These are phyloP conservation scores for Trichothecium roseum DNA, from an alignment of 2,329 filamentous ascomycete genomes.

Conservation along the genomic window DNA sequence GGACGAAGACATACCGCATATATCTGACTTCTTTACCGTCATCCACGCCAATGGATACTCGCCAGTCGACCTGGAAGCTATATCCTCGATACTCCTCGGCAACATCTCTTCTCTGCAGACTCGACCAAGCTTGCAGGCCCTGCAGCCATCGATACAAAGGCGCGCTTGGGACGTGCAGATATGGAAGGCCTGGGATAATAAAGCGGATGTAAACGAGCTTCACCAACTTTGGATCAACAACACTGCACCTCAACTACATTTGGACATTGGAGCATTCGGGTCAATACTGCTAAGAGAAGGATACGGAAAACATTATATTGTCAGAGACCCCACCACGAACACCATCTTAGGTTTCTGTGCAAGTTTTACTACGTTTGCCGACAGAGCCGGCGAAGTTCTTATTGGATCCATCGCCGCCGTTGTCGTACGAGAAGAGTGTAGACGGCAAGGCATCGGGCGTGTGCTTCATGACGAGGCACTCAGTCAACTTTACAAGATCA, in stretches of 20 bases:
- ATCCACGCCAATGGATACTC: slow-evolving; percentile 39
- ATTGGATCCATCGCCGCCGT: slow-evolving; percentile 46
- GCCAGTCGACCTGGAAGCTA: slow-evolving; percentile 33
- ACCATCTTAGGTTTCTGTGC: slow-evolving; percentile 47
- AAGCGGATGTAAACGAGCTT: slow-evolving; percentile 27
- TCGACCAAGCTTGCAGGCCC: slow-evolving; percentile 5
- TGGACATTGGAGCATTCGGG: slow-evolving; percentile 30
- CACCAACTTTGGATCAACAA: slow-evolving; percentile 37
- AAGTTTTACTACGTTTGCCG: slow-evolving; percentile 47
- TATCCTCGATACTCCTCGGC: slow-evolving; percentile 40
- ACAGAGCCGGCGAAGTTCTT: slow-evolving; percentile 38
- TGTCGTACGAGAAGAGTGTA: slow-evolving; percentile 37
- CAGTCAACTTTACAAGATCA: slow-evolving; percentile 34
- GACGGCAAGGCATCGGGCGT: slow-evolving; percentile 39
- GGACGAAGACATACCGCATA: slow-evolving; percentile 24
- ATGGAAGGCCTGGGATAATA: slow-evolving; percentile 19
- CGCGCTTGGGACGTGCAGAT: slow-evolving; percentile 30
- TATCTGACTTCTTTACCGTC: slow-evolving; percentile 36
- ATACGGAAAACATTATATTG: slow-evolving; percentile 46
- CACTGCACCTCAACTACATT: slow-evolving; percentile 33
- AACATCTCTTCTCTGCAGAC: slow-evolving; percentile 1
- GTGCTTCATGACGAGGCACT: slow-evolving; percentile 42
- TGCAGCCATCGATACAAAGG: slow-evolving; percentile 15
- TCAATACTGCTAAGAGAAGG: slow-evolving; percentile 41
- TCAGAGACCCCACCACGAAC: slow-evolving; percentile 30